Conservation (phyloP, 169 alveolate genomes). For the Eimeria maxima region DNA sequence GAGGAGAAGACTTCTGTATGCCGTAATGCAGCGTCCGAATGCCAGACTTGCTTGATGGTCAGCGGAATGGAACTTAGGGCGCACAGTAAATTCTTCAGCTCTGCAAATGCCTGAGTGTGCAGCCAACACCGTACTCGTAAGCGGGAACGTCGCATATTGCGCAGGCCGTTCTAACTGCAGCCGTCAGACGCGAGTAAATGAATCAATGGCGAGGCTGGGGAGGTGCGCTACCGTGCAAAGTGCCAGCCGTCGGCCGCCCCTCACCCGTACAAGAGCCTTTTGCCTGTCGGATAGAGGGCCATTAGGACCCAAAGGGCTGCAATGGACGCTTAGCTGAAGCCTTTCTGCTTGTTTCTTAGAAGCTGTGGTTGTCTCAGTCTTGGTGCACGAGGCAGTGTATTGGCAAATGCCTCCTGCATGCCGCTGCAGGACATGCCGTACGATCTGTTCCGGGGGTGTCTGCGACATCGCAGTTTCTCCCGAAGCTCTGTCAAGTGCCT, state of each 20-base stretch:
- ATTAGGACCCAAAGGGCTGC: constrained; percentile 72
- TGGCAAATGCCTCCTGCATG: constrained; percentile 50
- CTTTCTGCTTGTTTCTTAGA: not conserved
- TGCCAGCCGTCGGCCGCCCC: not conserved
- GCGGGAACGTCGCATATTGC: not conserved
- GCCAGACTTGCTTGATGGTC: constrained; percentile 79
- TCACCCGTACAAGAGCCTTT: constrained; percentile 72
- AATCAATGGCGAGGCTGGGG: not conserved
- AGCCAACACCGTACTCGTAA: not conserved
- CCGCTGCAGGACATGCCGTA: constrained; percentile 39
- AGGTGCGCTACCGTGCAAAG: not conserved
- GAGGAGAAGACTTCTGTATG: constrained; percentile 56
- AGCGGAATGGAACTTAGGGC: constrained; percentile 78
- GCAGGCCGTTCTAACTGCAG: not conserved
- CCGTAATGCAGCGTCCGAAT: constrained; percentile 76
- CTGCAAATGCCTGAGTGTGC: constrained; percentile 73
- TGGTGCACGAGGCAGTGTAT: not conserved
- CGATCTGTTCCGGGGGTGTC: constrained; percentile 53
- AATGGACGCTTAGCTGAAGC: not conserved
- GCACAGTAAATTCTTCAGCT: constrained; percentile 72
- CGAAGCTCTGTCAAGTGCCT: constrained; percentile 6
- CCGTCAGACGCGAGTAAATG: not conserved
- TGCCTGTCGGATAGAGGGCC: constrained; percentile 74
- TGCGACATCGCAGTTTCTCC: not conserved
- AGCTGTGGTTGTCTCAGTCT: constrained; percentile 12